A percentile compares a stretch with the other conserved stretches of the same genome.
Evolutionary conservation across 352 stramenopile species (phyloP).

Genomic region (Phytophthora syringae): DNA sequence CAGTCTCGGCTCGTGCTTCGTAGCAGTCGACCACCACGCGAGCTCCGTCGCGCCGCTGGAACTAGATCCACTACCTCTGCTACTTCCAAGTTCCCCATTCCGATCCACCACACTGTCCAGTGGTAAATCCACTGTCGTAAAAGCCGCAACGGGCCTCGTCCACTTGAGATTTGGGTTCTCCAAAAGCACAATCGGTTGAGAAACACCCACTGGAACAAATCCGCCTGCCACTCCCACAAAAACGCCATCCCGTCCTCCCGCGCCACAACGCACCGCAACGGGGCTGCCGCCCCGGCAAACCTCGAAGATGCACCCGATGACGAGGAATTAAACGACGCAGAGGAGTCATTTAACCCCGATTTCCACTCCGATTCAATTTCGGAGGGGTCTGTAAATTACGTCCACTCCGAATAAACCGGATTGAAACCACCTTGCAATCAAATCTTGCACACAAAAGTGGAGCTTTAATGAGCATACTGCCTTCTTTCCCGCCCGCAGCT

Average conservation of each 20-base stretch:
- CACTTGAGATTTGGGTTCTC: conserved; percentile 86
- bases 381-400: background rate
- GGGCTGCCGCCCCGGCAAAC: conserved; percentile 15
- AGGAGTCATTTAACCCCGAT: conserved; percentile 15
- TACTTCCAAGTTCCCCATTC: background rate
- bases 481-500: conserved; percentile 60
- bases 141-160: conserved; percentile 70
- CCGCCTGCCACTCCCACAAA: conserved; percentile 85
- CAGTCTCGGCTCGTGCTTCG: conserved; percentile 65
- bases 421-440: conserved; percentile 69
- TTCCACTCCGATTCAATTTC: conserved; percentile 16
- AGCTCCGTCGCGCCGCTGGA: conserved; percentile 58
- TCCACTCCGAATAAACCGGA: conserved; percentile 60
- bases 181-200: conserved; percentile 84
- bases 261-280: conserved; percentile 76
- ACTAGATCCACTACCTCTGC: conserved; percentile 3
- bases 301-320: conserved; percentile 9
- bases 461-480: conserved; percentile 64
- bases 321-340: conserved; percentile 16
- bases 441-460: conserved; percentile 78
- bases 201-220: conserved; percentile 85
- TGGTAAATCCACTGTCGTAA: conserved; percentile 55
- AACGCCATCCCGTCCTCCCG: conserved; percentile 82
- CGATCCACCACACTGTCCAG: conserved; percentile 21
- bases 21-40: conserved; percentile 79